These are phyloP conservation scores for Podaxis sp. DNA, from an alignment of 768 basidiomycete species.

Conservation along the genomic window DNA sequence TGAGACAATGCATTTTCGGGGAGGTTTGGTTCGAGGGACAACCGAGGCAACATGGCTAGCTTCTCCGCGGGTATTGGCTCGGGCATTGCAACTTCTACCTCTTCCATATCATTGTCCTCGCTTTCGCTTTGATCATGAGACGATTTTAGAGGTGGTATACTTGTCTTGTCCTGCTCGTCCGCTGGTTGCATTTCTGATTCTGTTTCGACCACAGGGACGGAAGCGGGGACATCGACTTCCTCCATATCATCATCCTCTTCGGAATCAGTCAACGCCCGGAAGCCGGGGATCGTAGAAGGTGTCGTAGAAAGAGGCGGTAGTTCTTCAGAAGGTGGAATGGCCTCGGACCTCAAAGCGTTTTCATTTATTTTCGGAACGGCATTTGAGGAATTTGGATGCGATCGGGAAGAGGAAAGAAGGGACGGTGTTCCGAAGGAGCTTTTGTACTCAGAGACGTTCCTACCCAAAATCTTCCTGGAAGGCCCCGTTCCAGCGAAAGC, in stretches of 20 bases:
- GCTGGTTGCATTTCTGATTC: not conserved
- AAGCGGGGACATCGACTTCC: conserved; percentile 22
- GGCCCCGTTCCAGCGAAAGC: conserved; percentile 62
- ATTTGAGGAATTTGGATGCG: not conserved
- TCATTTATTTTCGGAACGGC: not conserved
- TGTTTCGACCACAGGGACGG: not conserved
- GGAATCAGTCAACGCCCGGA: conserved; percentile 10
- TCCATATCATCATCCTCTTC: conserved; percentile 36
- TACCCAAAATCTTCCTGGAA: conserved; percentile 16
- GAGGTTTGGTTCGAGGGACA: not conserved
- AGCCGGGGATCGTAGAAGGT: not conserved
- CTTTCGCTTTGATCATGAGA: not conserved
- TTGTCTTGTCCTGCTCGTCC: not conserved
- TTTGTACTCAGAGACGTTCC: not conserved
- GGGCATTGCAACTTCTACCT: conserved; percentile 20
- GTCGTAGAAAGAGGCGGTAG: not conserved
- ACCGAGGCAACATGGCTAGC: not conserved
- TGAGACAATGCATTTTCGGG: not conserved
- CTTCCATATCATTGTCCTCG: conserved; percentile 42
- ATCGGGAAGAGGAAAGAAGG: conserved; percentile 21
- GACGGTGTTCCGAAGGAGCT: conserved; percentile 28
- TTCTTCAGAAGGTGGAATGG: not conserved
- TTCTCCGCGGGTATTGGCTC: not conserved
- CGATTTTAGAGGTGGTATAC: not conserved
- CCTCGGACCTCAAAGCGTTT: not conserved